Percentiles rank a stretch among this genome's conserved stretches.
phyloP scores from a whole-genome alignment of 2,329 filamentous ascomycete genomes.

The Fusarium oxysporum region DNA sequence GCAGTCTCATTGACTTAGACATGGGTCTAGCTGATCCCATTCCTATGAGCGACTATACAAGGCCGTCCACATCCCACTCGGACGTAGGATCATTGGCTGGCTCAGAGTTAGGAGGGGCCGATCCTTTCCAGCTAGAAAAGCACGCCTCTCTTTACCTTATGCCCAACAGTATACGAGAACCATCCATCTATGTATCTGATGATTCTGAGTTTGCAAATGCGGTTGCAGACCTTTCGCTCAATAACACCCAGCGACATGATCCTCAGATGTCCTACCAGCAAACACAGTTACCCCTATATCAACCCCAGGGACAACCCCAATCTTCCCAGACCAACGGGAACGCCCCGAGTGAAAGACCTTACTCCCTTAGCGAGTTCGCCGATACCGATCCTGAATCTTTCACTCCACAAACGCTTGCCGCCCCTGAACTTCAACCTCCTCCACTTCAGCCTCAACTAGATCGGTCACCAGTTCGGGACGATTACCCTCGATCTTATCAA shows the following conservation, averaged over 20 bases:
- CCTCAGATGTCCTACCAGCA: constrained; percentile 34
- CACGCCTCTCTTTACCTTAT: constrained; percentile 67
- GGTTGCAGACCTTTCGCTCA: constrained; percentile 48
- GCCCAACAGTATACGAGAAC: constrained; percentile 59
- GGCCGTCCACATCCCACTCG: constrained; percentile 71
- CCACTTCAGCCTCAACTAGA: constrained; percentile 41
- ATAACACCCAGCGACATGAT: constrained; percentile 38
- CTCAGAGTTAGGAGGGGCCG: constrained; percentile 65
- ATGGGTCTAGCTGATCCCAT: constrained; percentile 65
- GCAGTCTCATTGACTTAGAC: constrained; percentile 66
- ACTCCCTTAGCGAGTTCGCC: constrained; percentile 56
- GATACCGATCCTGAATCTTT: constrained; percentile 55
- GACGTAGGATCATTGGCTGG: constrained; percentile 67
- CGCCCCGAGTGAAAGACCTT: constrained; percentile 46
- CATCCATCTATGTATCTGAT: constrained; percentile 71
- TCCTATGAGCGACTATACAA: constrained; percentile 58
- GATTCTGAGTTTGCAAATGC: constrained; percentile 63
- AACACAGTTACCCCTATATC: constrained; percentile 31
- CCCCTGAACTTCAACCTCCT: constrained; percentile 40
- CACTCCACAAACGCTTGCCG: constrained; percentile 48
- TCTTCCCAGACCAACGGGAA: constrained; percentile 30
- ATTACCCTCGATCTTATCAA: constrained; percentile 25
- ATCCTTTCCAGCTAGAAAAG: constrained; percentile 73
- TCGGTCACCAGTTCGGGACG: constrained; percentile 28
- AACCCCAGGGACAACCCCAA: constrained; percentile 14